Evolutionary conservation across 169 alveolate genomes (phyloP), one percentile per base, ranked within the genome.

Genomic region (Plasmodium knowlesi): DNA sequence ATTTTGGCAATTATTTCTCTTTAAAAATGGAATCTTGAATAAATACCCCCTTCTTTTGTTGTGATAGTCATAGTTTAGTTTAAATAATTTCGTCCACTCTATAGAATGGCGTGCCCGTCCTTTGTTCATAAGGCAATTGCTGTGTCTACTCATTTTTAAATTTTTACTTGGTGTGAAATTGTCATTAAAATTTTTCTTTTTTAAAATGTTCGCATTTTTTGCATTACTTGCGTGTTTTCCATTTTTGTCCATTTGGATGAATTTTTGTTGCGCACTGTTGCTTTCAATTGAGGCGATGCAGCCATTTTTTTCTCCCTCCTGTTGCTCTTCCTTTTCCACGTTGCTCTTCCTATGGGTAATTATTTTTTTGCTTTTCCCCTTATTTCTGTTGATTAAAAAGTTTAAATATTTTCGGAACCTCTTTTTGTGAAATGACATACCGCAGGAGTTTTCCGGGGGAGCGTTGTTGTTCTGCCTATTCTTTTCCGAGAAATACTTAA

Each of bases 401-500:
- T 85, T 71, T 22, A 85, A 73, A 85, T 85, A 85, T 25, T 74
- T 85, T 85, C 79, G 74, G 19, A 72, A 74, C 22, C 73, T 73
- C 43, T 85, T 85, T 85, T 39, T 83, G 37, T 85, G 93, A 30
- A 73, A 16, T 43, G 72, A 74, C 61, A 72, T 72, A 3, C 39
- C 30, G 50, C 30, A 3, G 9, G 93, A 85, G 39, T 28, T 37
- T 14, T 85, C 74, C 34, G 93, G 54, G 25, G 84, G 74, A 14
- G 67, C 39, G 61, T 19, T 46, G 61, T 43, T 85, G 34, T 85
- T 85, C 50, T 85, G 85, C 41, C 84, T 43, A 85, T 41, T 72
- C 61, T 32, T 72, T 72, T 85, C 93, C 39, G 93, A 85, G 46
- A 85, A 85, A 85, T 73, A 85, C 73, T 72, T 85, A 43, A 85